Conservation (phyloP, 805 yeast genomes). For the Danielozyma ontarioensis region DNA sequence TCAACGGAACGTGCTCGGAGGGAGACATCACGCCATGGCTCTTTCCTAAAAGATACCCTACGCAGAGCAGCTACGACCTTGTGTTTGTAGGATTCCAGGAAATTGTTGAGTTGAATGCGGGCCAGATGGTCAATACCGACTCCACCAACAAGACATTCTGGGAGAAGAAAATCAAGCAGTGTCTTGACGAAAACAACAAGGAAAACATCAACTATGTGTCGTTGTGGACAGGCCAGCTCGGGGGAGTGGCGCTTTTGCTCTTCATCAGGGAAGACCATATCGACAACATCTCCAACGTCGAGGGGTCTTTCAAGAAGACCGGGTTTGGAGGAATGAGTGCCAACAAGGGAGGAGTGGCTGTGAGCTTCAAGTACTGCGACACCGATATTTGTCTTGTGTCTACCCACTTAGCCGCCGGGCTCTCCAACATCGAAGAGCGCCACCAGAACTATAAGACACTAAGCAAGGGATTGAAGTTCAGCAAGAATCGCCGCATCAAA, state of each 20-base stretch:
- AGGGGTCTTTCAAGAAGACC: constrained; percentile 76
- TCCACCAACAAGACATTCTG: constrained; percentile 53
- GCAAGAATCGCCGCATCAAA: constrained; percentile 46
- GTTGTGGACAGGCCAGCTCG: constrained; percentile 75
- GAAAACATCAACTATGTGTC: constrained; percentile 45
- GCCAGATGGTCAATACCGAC: constrained; percentile 79
- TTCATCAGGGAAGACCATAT: constrained; percentile 55
- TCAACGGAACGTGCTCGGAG: constrained; percentile 44
- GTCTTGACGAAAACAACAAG: constrained; percentile 31
- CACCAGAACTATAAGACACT: constrained; percentile 83
- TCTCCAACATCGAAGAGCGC: constrained; percentile 72
- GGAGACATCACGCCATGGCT: constrained; percentile 41
- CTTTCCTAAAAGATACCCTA: constrained; percentile 36
- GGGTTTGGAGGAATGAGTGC: constrained; percentile 91
- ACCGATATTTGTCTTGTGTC: constrained; percentile 74
- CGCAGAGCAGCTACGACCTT: constrained; percentile 51
- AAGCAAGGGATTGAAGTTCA: constrained; percentile 60
- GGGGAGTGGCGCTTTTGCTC: constrained; percentile 73
- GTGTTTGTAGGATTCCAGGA: constrained; percentile 87
- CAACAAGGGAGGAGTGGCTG: constrained; percentile 75
- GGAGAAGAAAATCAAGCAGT: constrained; percentile 57
- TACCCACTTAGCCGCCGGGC: constrained; percentile 93
- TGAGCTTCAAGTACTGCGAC: constrained; percentile 59
- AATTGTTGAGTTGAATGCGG: constrained; percentile 74
- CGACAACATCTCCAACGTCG: constrained; percentile 53